Evolutionary conservation across 2,329 filamentous ascomycete genomes (phyloP), one percentile per base, ranked within the genome.

Genomic region (Penicillium sp.): DNA sequence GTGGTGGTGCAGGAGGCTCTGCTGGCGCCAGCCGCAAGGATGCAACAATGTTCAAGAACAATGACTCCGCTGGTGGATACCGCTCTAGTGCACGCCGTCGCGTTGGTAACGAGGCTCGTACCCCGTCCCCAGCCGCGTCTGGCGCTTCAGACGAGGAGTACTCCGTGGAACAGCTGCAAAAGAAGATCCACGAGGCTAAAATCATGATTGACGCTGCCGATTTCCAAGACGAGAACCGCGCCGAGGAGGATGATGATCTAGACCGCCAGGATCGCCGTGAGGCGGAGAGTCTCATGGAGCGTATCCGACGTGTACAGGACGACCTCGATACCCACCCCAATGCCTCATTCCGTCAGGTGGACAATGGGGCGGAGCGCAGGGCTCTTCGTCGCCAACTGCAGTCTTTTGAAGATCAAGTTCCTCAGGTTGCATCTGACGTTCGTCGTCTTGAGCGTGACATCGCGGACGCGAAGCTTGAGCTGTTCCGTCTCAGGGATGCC

Each of bases 31-130:
- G 83, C 36, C 88, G 92, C 46, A 97, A 97, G 73, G 94, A 99
- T 76, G 94, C 89, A 3, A 99, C 94, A 0, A 89, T 97, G 3
- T 99, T 93, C 76, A 93, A 95, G 70, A 97, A 97, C 70, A 94
- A 97, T 63, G 91, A 96, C 66, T 91, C 96, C 64, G 88, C 91
- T 57, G 84, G 95, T 66, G 91, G 91, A 5, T 99, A 99, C 70
- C 88, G 88, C 65, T 97, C 94, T 12, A 97, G 92, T 72, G 94
- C 94, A 51, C 90, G 94, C 61, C 90, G 92, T 61, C 86, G 94
- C 62, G 77, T 95, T 53, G 90, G 89, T 38, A 81, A 81, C 47
- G 87, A 84, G 57, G 80, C 79, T 31, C 79, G 84, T 40, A 94
- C 91, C 9, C 90, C 91, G 45, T 92, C 91, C 2, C 91, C 93